Evolutionary conservation across 768 basidiomycete genomes (phyloP), one percentile per base, ranked within the genome.

Genomic region (Kwoniella bestiolae): DNA sequence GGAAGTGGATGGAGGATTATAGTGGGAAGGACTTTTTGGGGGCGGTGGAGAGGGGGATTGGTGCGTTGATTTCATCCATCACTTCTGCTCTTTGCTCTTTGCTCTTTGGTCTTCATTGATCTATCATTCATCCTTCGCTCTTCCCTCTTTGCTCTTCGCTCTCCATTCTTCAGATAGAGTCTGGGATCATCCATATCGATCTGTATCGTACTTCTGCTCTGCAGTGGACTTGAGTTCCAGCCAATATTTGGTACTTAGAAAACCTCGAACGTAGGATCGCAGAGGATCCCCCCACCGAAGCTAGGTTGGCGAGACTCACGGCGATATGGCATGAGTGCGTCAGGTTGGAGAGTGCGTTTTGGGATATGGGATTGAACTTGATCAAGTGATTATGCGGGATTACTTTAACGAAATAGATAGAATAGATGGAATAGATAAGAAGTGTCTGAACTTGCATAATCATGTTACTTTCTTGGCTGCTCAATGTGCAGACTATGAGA

Each of bases 291-390:
- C 90, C 91, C 0, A 90, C 89, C 0, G 76, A 83, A 0, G 71
- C 65, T 16, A 84, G 88, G 34, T 83, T 91, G 29, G 83, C 83
- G 3, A 89, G 90, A 73, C 90, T 92, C 86, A 81, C 83, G 53
- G 74, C 81, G 18, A 86, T 92, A 2, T 95, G 92, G 90, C 84
- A 86, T 74, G 86, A 85, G 59, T 91, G 91, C 74, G 88, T 90
- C 0, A 79, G 82, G 50, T 83, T 96, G 50, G 94, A 97, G 82
- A 89, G 87, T 70, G 86, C 85, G 0, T 95, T 95, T 77, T 97
- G 94, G 94, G 90, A 94, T 50, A 87, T 87, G 83, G 86, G 86
- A 3, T 75, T 88, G 63, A 71, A 72, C 3, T 26, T 56, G 21
- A 46, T 56, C 44, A 55, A 56, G 18, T 63, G n/a, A n/a, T n/a